phyloP scores from a whole-genome alignment of 2,329 filamentous ascomycete species.

The Zymoseptoria crescenta region DNA sequence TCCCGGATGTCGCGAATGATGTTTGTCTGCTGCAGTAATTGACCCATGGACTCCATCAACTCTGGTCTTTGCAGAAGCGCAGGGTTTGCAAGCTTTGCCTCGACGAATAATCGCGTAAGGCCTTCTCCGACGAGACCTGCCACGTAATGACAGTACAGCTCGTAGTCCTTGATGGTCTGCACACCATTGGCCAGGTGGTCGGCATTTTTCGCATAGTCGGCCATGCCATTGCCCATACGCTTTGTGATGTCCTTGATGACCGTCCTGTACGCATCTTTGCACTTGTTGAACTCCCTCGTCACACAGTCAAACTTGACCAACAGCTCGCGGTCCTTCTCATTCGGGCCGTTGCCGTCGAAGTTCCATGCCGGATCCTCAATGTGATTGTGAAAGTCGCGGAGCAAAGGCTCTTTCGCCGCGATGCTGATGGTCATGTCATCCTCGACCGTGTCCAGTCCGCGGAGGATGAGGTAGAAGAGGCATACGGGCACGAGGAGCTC shows the following conservation, averaged over 20 bases:
- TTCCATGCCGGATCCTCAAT: constrained; percentile 85
- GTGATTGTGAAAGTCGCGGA: constrained; percentile 72
- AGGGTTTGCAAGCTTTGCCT: constrained; percentile 77
- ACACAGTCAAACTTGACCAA: constrained; percentile 88
- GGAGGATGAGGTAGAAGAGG: constrained; percentile 87
- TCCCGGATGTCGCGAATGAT: constrained; percentile 94
- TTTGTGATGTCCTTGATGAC: constrained; percentile 90
- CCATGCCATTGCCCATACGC: constrained; percentile 98
- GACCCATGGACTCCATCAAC: constrained; percentile 90
- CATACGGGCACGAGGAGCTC: constrained; percentile 84
- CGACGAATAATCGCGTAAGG: constrained; percentile 80
- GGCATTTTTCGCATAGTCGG: constrained; percentile 81
- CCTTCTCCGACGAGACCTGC: constrained; percentile 98
- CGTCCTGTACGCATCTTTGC: constrained; percentile 73
- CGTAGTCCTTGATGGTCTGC: constrained; percentile 78
- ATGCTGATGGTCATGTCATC: constrained; percentile 92
- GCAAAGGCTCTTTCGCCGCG: constrained; percentile 72
- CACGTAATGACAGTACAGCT: constrained; percentile 96
- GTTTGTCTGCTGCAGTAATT: constrained; percentile 97
- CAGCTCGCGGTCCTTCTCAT: constrained; percentile 90
- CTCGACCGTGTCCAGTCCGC: constrained; percentile 94
- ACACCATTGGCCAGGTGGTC: constrained; percentile 67
- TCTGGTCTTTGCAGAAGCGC: constrained; percentile 69
- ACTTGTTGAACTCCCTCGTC: constrained; percentile 74
- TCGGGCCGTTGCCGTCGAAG: constrained; percentile 73